Conservation (phyloP, 75 land plant genomes). For the Selaginella tamariscina region DNA sequence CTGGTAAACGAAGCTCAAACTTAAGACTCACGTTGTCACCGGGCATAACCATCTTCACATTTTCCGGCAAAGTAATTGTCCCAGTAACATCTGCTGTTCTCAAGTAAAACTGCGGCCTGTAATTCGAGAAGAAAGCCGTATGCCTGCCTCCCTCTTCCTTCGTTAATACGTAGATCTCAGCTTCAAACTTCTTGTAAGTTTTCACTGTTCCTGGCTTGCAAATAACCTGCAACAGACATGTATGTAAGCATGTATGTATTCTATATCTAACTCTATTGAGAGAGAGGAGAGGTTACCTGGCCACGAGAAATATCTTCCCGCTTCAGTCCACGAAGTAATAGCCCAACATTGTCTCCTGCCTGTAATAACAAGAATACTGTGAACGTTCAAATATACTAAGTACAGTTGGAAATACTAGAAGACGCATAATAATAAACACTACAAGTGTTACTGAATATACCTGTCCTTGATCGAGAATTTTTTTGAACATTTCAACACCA, state of each 20-base stretch:
- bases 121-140: slow-evolving; percentile 91
- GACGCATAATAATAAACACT: background rate
- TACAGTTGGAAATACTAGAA: too few species aligned
- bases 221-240: slow-evolving; percentile 45
- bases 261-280: too few species aligned
- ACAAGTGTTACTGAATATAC: slow-evolving; percentile 27
- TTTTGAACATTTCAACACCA: slow-evolving; percentile 99
- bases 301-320: slow-evolving; percentile 81
- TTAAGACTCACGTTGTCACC: slow-evolving; percentile 88
- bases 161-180: slow-evolving; percentile 90
- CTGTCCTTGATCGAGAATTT: slow-evolving; percentile 78
- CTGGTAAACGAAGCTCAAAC: slow-evolving; percentile 72
- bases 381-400: too few species aligned
- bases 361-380: slow-evolving; percentile 18
- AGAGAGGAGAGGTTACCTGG: slow-evolving; percentile 37
- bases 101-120: slow-evolving; percentile 85
- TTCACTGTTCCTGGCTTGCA: slow-evolving; percentile 81
- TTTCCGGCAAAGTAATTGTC: slow-evolving; percentile 80
- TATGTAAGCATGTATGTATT: background rate
- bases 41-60: slow-evolving; percentile 99
- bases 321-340: slow-evolving; percentile 90
- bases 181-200: slow-evolving; percentile 78
- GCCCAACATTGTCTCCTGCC: slow-evolving; percentile 99
- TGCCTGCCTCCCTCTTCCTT: slow-evolving; percentile 99
- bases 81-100: slow-evolving; percentile 95